Base-by-base conservation (phyloP, 2,329 filamentous ascomycete genomes). In the Aspergillus sclerotialis region DNA sequence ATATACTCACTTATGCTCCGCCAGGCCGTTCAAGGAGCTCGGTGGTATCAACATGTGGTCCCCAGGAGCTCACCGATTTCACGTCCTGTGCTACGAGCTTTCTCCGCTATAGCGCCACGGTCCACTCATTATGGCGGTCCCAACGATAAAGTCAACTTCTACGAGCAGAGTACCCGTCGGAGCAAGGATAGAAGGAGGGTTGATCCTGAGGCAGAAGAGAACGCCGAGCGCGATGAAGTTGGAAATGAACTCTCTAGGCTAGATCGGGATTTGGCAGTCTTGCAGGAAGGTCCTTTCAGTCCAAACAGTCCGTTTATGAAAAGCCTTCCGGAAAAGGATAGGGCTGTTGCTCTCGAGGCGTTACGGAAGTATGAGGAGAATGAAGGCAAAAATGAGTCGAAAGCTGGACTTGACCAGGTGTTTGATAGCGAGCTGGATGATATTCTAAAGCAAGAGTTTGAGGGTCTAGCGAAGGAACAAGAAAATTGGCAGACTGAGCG, bases 281-380 rank as follows among this genome's bases (percentile, higher is more conserved):
- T 68, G 35, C 54, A 57, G 39, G 55, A 65, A 39, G 65, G 63
- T 2, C 65, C 64, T 9, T 68, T 64, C 39, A 53, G 53, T 16
- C 61, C 61, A 10, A 58, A 67, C 38, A 62, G 66, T 40, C 50
- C 55, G 12, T 68, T 69, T 28, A 68, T 69, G 39, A 55, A 51
- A 36, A 47, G 50, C 12, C 44, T 69, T 17, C 59, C 64, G 2
- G 58, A 65, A 31, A 47, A 65, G 11, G 61, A 69, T 25, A 53
- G 63, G 38, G 51, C 53, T 27, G 56, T 61, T 40, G 57, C 64
- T 8, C 48, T 67, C 11, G 61, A 66, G 39, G 64, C 61, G n/a
- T 43, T 69, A 16, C 53, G 52, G 12, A 58, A 64, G 48, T 57
- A 61, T 39, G 60, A 64, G n/a, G 55, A 50, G 7, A 54, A 65